Evolutionary conservation across 2,329 filamentous ascomycete species (phyloP).

Genomic region (Aspergillus ochraceus): DNA sequence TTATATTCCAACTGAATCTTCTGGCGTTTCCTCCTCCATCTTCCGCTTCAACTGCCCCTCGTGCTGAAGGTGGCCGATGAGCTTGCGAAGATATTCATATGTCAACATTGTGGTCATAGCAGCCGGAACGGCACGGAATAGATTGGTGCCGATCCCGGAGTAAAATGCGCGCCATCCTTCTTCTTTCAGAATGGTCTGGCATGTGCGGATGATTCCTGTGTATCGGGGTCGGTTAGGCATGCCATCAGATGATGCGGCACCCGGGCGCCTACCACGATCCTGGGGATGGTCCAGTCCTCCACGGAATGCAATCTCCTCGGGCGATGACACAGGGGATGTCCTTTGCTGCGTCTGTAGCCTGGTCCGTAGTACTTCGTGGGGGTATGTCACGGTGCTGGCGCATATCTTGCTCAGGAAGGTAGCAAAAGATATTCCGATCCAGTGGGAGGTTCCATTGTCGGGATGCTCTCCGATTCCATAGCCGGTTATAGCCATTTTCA

Average conservation of each 20-base stretch:
- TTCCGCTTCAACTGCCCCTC: slow-evolving; percentile 45
- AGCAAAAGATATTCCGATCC: slow-evolving; percentile 79
- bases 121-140: slow-evolving; percentile 92
- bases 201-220: slow-evolving; percentile 76
- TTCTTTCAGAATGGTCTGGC: slow-evolving; percentile 79
- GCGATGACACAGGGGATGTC: slow-evolving; percentile 48
- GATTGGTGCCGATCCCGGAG: slow-evolving; percentile 94
- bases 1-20: slow-evolving; percentile 21
- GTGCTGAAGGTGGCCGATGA: slow-evolving; percentile 54
- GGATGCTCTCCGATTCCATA: slow-evolving; percentile 77
- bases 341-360: slow-evolving; percentile 90
- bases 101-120: slow-evolving; percentile 98
- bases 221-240: slow-evolving; percentile 63
- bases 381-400: slow-evolving; percentile 93
- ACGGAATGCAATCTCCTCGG: slow-evolving; percentile 54
- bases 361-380: slow-evolving; percentile 93
- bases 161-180: slow-evolving; percentile 98
- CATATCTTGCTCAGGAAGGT: slow-evolving; percentile 93
- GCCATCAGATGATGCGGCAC: slow-evolving; percentile 54
- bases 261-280: slow-evolving; percentile 47
- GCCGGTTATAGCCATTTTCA: slow-evolving; percentile 89
- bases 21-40: slow-evolving; percentile 19
- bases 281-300: slow-evolving; percentile 39
- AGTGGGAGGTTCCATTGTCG: slow-evolving; percentile 65
- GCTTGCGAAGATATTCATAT: slow-evolving; percentile 73